Conservation (phyloP, 345 rosid species). For the Murraya paniculata region DNA sequence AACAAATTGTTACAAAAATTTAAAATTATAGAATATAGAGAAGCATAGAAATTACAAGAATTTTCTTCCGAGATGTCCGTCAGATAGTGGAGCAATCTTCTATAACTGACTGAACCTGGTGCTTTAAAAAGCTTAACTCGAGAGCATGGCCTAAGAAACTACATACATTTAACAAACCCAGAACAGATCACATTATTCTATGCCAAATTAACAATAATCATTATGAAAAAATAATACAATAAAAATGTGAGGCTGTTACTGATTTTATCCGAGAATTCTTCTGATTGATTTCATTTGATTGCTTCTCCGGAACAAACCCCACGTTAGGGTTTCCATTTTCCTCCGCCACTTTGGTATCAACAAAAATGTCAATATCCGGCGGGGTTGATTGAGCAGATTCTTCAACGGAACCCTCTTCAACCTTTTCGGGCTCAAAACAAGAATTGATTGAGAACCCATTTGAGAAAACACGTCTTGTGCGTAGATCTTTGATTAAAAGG, state of each 20-base stretch:
- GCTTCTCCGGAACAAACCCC: not conserved
- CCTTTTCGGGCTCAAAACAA: not conserved
- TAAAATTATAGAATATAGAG: not conserved
- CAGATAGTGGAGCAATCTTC: slow-evolving; percentile 79
- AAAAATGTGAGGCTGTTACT: slow-evolving; percentile 19
- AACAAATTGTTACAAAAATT: not conserved
- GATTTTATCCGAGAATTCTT: slow-evolving; percentile 14
- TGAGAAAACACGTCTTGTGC: slow-evolving; percentile 58
- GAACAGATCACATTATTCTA: not conserved
- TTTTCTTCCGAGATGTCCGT: slow-evolving; percentile 41
- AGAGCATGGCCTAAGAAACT: slow-evolving; percentile 37
- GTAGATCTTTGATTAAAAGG: slow-evolving; percentile 50
- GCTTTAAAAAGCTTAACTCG: slow-evolving; percentile 46
- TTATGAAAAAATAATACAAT: too few relatives aligned
- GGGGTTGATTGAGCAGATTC: slow-evolving; percentile 46
- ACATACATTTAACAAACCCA: not conserved
- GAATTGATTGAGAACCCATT: not conserved
- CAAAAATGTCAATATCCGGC: slow-evolving; percentile 28
- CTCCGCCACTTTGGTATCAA: not conserved
- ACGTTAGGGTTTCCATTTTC: not conserved
- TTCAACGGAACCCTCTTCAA: slow-evolving; percentile 5
- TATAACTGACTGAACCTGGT: slow-evolving; percentile 53
- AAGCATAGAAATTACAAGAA: slow-evolving; percentile 27
- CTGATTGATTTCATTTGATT: not conserved
- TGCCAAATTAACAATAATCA: not conserved